Conservation (phyloP, 2,329 filamentous ascomycete species). For the Scedosporium apiospermum region DNA sequence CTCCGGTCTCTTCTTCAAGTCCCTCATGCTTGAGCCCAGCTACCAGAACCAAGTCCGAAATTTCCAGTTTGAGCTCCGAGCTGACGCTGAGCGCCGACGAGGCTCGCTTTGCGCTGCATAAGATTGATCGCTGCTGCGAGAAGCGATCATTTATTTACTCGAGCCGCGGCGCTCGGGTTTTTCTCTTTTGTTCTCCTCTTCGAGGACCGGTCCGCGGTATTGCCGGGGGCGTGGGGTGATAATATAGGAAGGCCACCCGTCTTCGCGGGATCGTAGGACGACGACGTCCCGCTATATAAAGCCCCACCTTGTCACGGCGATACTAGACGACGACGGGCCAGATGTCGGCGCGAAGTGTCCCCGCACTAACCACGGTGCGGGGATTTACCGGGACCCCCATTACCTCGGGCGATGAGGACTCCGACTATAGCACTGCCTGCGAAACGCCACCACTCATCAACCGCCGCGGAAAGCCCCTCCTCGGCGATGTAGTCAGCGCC, state of each 20-base stretch:
- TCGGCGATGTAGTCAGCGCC: constrained; percentile 50
- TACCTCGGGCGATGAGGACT: constrained; percentile 49
- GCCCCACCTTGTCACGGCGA: not conserved
- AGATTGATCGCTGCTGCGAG: not conserved
- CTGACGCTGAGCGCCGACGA: constrained; percentile 8
- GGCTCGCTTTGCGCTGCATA: constrained; percentile 1
- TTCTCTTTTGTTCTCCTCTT: not conserved
- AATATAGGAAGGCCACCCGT: not conserved
- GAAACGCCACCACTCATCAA: constrained; percentile 26
- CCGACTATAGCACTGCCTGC: constrained; percentile 32
- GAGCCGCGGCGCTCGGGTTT: not conserved
- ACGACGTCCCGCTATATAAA: not conserved
- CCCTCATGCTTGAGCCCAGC: constrained; percentile 5
- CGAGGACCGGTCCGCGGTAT: not conserved
- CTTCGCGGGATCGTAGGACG: not conserved
- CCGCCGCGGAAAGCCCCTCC: constrained; percentile 29
- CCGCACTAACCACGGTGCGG: constrained; percentile 45
- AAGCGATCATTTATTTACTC: not conserved
- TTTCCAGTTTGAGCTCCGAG: constrained; percentile 7
- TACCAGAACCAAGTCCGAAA: constrained; percentile 4
- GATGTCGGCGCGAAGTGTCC: constrained; percentile 10
- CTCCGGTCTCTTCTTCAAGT: constrained; percentile 1
- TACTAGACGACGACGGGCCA: not conserved
- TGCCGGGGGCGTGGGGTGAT: not conserved
- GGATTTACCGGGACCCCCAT: constrained; percentile 46